phyloP scores from a whole-genome alignment of 805 yeast genomes.

The Starmerella vitae region DNA sequence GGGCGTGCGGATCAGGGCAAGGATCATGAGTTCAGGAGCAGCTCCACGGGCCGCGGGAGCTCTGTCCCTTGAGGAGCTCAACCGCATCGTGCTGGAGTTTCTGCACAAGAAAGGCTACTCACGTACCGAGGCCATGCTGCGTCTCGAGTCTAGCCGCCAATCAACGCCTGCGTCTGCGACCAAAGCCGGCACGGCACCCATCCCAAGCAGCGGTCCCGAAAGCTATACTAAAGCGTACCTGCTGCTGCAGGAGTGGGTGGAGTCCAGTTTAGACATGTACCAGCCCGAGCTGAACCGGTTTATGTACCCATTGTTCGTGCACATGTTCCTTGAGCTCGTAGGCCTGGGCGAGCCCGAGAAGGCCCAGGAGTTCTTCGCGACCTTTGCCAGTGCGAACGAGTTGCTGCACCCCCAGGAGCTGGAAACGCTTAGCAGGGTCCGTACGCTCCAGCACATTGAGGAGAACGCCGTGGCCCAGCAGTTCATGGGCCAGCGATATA shows the following conservation, averaged over 20 bases:
- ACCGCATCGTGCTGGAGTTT: slow-evolving; percentile 83
- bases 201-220: slow-evolving; percentile 38
- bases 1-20: too few species aligned
- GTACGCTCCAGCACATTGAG: slow-evolving; percentile 64
- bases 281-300: slow-evolving; percentile 72
- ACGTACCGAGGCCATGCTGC: slow-evolving; percentile 82
- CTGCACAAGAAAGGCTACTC: slow-evolving; percentile 87
- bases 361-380: slow-evolving; percentile 68
- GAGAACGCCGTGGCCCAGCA: slow-evolving; percentile 73
- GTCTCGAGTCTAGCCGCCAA: slow-evolving; percentile 48
- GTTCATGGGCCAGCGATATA: slow-evolving; percentile 60
- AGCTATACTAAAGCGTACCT: slow-evolving; percentile 68
- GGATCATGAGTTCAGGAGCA: slow-evolving; percentile 1
- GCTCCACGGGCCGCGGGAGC: slow-evolving; percentile 15
- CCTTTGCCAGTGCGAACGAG: slow-evolving; percentile 57
- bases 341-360: slow-evolving; percentile 39
- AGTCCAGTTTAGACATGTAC: slow-evolving; percentile 78
- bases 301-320: slow-evolving; percentile 85
- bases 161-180: slow-evolving; percentile 24
- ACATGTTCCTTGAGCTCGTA: slow-evolving; percentile 68
- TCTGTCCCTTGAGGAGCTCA: slow-evolving; percentile 65
- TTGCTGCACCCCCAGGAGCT: slow-evolving; percentile 69
- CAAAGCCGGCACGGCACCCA: slow-evolving; percentile 26
- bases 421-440: slow-evolving; percentile 54
- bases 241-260: slow-evolving; percentile 76